Evolutionary conservation across 2,329 filamentous ascomycete species (phyloP), one percentile per base, ranked within the genome.

Genomic region (Anthostomella pinea): DNA sequence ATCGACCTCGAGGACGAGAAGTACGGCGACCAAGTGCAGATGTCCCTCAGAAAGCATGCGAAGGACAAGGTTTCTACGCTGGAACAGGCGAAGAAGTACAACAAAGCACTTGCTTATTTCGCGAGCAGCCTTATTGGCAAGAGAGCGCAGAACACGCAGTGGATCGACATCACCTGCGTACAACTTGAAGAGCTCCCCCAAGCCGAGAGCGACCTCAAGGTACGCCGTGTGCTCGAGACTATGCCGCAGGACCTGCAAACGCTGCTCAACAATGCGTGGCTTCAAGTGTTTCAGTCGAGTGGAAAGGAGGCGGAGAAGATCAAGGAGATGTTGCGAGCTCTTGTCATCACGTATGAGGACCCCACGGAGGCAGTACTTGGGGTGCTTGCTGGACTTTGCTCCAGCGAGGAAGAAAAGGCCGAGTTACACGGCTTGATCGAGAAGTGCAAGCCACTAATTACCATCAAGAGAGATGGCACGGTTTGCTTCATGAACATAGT

Each of bases 121-220:
- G 63, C 62, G 1, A 64, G 63, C 23, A 68, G 65, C 33, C 48
- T 68, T 3, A 65, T 68, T 5, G 66, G 65, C 0, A 64, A 57
- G 22, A 54, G 66, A 20, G 66, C 66, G 0, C 63, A 66, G 6
- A 68, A 66, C 31, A 67, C 62, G 0, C 64, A 67, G 18, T 68
- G 66, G 66, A 67, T 68, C 18, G 65, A 68, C 17, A 66, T 68
- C 3, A 64, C 65, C 2, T 65, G 60, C 20, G 58, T 66, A 32
- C 64, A 66, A 15, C 58, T 68, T 1, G 52, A 61, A n/a, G 63
- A 65, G 13, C 50, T 68, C 3, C 59, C 64, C 2, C 53, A 58
- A 6, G 52, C 56, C 2, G 54, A 62, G 10, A 63, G 55, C n/a
- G 64, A 68, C 11, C 49, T 68, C 2, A 56, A 53, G 28, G 63